Evolutionary conservation across 345 rosid species (phyloP), one percentile per base, ranked within the genome.

Genomic region (Populus tremula): DNA sequence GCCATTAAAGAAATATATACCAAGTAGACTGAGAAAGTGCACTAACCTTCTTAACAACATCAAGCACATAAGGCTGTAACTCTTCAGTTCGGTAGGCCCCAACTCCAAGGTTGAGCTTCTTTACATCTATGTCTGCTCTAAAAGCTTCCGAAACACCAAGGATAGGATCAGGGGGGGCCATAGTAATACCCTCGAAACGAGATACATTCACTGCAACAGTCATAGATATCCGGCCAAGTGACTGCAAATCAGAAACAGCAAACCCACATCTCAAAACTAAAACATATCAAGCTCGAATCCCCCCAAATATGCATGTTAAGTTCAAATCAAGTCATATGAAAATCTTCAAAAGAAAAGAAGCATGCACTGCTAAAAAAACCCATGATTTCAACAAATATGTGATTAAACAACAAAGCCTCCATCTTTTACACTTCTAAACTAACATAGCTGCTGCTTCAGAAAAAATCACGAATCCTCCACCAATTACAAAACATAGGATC

Each of bases 161-260:
- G 88, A 96, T 93, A 50, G 98, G 98, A 85, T 96, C 99, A 8
- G 99, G 98, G 17, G 99, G 98, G 67, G 98, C 99, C 97, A 92
- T 96, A 6, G 94, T 82, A 61, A 96, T 79, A 59, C 90, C 91
- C 80, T 93, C 94, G 72, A 96, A 93, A 77, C 93, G 95, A 79
- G 99, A 93, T 54, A 83, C 91, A 76, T 87, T 87, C 63, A 88
- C 90, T 9, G 93, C 84, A 43, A 79, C 83, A 41, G 90, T 72
- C 97, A 93, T 96, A 67, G 88, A 83, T 76, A 91, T 84, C 70
- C 96, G 79, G 54, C 91, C 89, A 72, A 43, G 66, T 68, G 88
- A 85, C 99, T 93, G 89, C 86, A 86, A 79, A 73, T n/a, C 64
- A 76, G 64, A 50, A 80, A 41, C 12, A 20, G 56, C 56, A 81